Base-by-base conservation (phyloP, 2,329 filamentous ascomycete species). In the Grosmannia serpens region DNA sequence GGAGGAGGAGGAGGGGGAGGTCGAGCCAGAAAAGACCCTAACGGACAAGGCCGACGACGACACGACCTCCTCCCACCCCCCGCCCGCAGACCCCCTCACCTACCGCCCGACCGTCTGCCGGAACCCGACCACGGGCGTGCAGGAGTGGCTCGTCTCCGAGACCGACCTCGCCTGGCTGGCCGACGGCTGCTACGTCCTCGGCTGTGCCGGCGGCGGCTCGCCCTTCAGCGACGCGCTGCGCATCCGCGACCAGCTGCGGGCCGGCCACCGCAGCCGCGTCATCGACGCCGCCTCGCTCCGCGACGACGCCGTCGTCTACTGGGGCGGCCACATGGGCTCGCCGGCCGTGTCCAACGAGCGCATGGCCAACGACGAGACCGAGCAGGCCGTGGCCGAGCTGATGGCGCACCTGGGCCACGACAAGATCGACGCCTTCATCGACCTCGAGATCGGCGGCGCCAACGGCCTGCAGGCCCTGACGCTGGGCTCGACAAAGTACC, bases 361-460 rank as follows among this genome's bases (percentile, higher is more conserved):
- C 38, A 60, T 76, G 4, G 68, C 70, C 41, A 70, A 70, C 10
- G 70, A 73, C 51, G 72, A 77, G 67, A 66, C 66, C 9, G 63
- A 70, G 41, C 64, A 69, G 3, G 67, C 72, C 4, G 71, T 74
- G 58, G 61, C 67, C 5, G 70, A 68, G 7, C 67, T 75, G 38
- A 69, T 70, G 66, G 64, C 66, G 53, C 67, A 70, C 33, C 59
- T 67, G 27, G 54, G 58, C 38, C 66, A 69, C 41, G 63, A 64
- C 53, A 65, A 44, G 15, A 69, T 70, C 56, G 66, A 68, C 38
- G 67, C 66, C 2, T 65, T 78, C 3, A 74, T 80, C 65, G 75
- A 73, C 1, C 69, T 79, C 4, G 78, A 81, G 60, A 82, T 83
- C 38, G 80, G 80, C 0, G 79, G 79, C 2, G 74, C 74, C 3